phyloP scores from a whole-genome alignment of 176 grass and related monocot species.

The Avena atlantica region DNA sequence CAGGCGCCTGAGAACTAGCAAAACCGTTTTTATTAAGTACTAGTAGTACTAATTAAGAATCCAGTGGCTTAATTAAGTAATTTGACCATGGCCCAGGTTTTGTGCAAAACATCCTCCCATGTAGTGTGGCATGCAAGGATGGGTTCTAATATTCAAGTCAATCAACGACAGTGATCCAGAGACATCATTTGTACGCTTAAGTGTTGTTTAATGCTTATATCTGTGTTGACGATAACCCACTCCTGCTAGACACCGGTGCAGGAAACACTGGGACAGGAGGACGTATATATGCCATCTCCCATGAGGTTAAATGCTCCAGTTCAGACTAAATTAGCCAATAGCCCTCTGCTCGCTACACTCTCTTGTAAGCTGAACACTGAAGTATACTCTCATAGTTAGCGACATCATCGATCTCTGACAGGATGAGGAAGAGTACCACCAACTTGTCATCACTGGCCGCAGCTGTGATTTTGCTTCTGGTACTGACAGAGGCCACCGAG shows the following conservation, averaged over 20 bases:
- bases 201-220: constrained; percentile 2
- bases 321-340: constrained; percentile 20
- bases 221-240: not conserved
- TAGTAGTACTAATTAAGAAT: too few species aligned
- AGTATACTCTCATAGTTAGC: not conserved
- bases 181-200: not conserved
- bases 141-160: not conserved
- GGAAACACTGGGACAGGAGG: not conserved
- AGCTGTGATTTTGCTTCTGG: constrained; percentile 24
- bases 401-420: constrained; percentile 5
- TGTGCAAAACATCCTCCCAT: not conserved
- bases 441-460: not conserved
- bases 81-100: constrained; percentile 11
- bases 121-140: not conserved
- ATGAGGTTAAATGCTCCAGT: constrained; percentile 3
- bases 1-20: too few species aligned
- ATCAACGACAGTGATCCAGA: not conserved
- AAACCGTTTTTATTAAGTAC: too few species aligned
- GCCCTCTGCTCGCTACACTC: not conserved
- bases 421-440: constrained; percentile 31
- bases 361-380: not conserved
- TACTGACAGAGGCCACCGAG: constrained; percentile 21
- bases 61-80: too few species aligned
- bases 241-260: constrained; percentile 21
- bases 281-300: constrained; percentile 38